These are phyloP conservation scores for Phytophthora fragariae DNA, from an alignment of 352 stramenopile genomes.

Conservation along the genomic window DNA sequence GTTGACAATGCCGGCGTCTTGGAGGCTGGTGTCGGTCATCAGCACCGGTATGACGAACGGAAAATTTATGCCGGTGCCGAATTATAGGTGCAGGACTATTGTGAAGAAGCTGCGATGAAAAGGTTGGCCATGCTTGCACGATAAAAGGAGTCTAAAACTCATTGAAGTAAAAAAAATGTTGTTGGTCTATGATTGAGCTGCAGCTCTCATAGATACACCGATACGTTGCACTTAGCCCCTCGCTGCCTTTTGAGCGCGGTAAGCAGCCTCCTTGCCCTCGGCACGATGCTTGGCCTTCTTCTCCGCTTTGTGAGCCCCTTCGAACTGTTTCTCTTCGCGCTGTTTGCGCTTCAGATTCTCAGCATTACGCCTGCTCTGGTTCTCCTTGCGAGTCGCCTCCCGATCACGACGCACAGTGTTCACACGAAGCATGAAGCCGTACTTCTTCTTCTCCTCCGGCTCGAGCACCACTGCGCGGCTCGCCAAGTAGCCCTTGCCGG, in stretches of 20 bases:
- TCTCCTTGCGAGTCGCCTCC: constrained; percentile 93
- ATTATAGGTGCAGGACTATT: neutral
- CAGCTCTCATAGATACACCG: neutral
- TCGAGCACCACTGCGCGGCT: constrained; percentile 96
- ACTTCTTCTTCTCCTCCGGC: constrained; percentile 96
- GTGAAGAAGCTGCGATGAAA: too few species aligned
- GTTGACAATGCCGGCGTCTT: constrained; percentile 19
- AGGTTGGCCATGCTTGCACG: too few species aligned
- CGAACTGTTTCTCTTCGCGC: constrained; percentile 92
- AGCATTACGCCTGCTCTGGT: constrained; percentile 85
- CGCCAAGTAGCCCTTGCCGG: constrained; percentile 83
- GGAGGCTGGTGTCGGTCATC: constrained; percentile 9
- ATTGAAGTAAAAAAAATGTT: constrained; percentile 5
- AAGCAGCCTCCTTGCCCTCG: constrained; percentile 78
- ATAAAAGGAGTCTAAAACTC: too few species aligned
- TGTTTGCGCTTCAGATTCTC: constrained; percentile 94
- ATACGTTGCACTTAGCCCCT: constrained; percentile 30
- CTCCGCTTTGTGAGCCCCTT: constrained; percentile 77
- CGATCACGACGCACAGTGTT: constrained; percentile 98
- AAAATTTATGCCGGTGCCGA: too few species aligned
- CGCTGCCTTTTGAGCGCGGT: constrained; percentile 58
- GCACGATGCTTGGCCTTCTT: constrained; percentile 91
- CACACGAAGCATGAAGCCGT: constrained; percentile 97
- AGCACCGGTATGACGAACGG: too few species aligned
- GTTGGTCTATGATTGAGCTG: constrained; percentile 32